These are phyloP conservation scores for Solidago caesia DNA, from an alignment of 129 eudicot species.

Conservation along the genomic window DNA sequence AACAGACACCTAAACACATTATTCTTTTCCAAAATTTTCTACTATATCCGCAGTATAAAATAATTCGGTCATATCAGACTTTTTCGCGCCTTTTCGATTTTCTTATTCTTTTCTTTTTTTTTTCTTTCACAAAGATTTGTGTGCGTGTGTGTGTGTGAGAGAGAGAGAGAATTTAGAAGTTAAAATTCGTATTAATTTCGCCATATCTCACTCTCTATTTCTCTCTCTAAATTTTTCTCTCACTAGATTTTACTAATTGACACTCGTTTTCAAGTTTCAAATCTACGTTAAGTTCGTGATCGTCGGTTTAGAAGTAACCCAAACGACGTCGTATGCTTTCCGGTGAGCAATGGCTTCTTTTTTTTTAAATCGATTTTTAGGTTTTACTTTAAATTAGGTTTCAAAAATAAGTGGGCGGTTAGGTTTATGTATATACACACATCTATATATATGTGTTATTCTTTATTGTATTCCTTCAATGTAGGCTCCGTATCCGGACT, in stretches of 20 bases:
- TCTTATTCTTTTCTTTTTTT: background rate
- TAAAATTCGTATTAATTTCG: background rate
- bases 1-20: too few relatives aligned
- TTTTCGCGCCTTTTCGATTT: conserved; percentile 22
- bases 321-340: conserved; percentile 6
- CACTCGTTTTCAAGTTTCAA: conserved; percentile 6
- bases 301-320: background rate
- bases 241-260: background rate
- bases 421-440: background rate
- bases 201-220: background rate
- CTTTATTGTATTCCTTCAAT: background rate
- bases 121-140: background rate
- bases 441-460: background rate
- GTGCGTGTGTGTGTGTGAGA: background rate
- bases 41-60: too few relatives aligned
- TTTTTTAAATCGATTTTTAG: background rate
- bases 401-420: background rate
- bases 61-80: background rate
- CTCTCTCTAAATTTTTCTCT: conserved; percentile 3
- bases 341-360: conserved; percentile 23
- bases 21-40: too few relatives aligned
- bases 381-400: background rate
- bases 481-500: too few relatives aligned
- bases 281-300: background rate
- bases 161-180: background rate